A percentile compares a stretch with the other conserved stretches of the same genome.
phyloP scores from a whole-genome alignment of 2,329 filamentous ascomycete species.

The Xylogone sp. region DNA sequence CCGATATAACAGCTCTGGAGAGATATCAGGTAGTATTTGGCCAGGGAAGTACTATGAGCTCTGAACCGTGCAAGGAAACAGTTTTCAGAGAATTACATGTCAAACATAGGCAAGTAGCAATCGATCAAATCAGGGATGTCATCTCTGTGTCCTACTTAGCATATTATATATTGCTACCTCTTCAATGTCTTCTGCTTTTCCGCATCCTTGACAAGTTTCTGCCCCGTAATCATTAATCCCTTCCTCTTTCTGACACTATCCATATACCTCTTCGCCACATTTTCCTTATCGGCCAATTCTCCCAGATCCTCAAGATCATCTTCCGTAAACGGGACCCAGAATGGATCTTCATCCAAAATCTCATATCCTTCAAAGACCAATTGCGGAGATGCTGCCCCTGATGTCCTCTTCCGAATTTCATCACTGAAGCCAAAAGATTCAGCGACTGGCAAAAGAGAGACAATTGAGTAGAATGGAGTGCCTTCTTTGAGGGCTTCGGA shows the following conservation, averaged over 20 bases:
- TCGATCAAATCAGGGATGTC: background rate
- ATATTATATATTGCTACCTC: constrained; percentile 34
- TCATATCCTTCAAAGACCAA: constrained; percentile 92
- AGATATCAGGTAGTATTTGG: background rate
- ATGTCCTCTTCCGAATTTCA: constrained; percentile 93
- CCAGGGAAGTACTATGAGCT: too few species aligned
- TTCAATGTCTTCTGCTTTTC: constrained; percentile 83
- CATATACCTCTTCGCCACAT: constrained; percentile 95
- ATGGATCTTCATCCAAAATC: constrained; percentile 90
- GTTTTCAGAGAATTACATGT: too few species aligned
- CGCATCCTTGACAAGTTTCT: constrained; percentile 73
- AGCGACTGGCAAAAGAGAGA: constrained; percentile 81
- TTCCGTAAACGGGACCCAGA: constrained; percentile 96
- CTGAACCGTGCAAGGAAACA: too few species aligned
- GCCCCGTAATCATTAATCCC: constrained; percentile 78
- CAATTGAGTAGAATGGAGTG: constrained; percentile 93
- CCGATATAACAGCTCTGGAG: too few species aligned
- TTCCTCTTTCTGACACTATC: constrained; percentile 83
- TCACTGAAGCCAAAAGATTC: constrained; percentile 96
- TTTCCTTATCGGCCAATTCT: constrained; percentile 89
- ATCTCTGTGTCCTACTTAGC: background rate
- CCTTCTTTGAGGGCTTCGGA: constrained; percentile 92
- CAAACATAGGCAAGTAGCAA: too few species aligned
- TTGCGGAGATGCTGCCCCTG: constrained; percentile 86
- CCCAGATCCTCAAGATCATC: constrained; percentile 95